Evolutionary conservation across 768 basidiomycete species (phyloP).

Genomic region (Hericium erinaceus): DNA sequence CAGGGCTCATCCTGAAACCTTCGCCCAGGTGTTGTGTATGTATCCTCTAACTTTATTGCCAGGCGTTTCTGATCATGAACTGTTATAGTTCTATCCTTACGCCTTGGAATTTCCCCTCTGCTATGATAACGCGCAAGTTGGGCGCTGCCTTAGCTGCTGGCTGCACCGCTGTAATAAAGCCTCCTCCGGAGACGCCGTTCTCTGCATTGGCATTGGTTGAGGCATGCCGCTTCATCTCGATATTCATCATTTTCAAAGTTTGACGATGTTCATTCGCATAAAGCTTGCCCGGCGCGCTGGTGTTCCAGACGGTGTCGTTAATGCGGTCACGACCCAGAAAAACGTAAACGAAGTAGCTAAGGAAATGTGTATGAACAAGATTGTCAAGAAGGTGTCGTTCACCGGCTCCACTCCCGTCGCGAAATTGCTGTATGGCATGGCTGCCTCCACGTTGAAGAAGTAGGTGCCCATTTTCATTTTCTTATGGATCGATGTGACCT

Average conservation of each 20-base stretch:
- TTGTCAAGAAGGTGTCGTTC: conserved; percentile 83
- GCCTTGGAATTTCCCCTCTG: conserved; percentile 92
- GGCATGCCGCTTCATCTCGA: conserved; percentile 30
- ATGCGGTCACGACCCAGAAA: conserved; percentile 83
- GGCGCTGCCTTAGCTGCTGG: conserved; percentile 89
- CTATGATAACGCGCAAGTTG: conserved; percentile 89
- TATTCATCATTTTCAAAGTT: not conserved
- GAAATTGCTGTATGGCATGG: conserved; percentile 62
- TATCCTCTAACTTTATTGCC: not conserved
- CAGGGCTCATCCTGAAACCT: not conserved
- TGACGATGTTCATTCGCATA: not conserved
- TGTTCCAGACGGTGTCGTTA: conserved; percentile 89
- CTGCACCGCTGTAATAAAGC: conserved; percentile 94
- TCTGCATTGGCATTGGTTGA: conserved; percentile 88
- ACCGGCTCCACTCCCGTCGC: conserved; percentile 84
- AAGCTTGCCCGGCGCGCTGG: conserved; percentile 85
- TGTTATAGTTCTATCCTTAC: conserved; percentile 60
- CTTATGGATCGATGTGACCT: not conserved
- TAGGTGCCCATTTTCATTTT: conserved; percentile 21
- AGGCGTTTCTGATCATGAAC: not conserved
- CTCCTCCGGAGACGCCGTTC: conserved; percentile 91
- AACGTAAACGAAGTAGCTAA: conserved; percentile 82
- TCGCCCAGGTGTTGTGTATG: conserved; percentile 38
- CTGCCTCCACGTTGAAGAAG: conserved; percentile 79
- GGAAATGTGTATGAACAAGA: conserved; percentile 86